These are phyloP conservation scores for Fraxinus albicans DNA, from an alignment of 305 asterid species.

Conservation along the genomic window DNA sequence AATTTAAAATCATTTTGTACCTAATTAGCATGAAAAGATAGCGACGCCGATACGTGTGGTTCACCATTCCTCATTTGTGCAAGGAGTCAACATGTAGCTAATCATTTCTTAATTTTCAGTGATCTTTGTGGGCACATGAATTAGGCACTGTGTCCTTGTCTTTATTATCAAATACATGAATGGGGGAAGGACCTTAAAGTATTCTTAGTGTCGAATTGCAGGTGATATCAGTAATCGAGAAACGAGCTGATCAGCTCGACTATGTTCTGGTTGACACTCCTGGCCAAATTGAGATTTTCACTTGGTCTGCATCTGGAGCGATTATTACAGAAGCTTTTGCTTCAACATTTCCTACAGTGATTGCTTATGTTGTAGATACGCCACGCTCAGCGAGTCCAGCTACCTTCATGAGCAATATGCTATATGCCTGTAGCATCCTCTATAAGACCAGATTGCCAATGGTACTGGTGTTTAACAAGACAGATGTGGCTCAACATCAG, in stretches of 20 bases:
- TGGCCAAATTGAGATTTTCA: conserved; percentile 93
- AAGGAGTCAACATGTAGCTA: neutral
- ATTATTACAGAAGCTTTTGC: conserved; percentile 95
- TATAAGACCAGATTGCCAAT: conserved; percentile 89
- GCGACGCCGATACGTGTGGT: neutral
- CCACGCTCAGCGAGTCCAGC: conserved; percentile 84
- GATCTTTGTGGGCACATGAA: neutral
- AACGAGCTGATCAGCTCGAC: conserved; percentile 84
- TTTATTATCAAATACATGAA: conserved; percentile 3
- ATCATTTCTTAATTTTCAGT: neutral
- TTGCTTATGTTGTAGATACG: conserved; percentile 86
- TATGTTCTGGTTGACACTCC: conserved; percentile 97
- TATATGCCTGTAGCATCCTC: conserved; percentile 93
- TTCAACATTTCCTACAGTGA: conserved; percentile 93
- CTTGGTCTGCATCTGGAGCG: conserved; percentile 98
- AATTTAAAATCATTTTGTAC: neutral
- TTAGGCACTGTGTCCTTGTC: neutral
- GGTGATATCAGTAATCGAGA: conserved; percentile 80
- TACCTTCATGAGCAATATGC: conserved; percentile 98
- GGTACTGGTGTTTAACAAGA: conserved; percentile 83
- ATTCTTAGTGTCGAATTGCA: conserved; percentile 29
- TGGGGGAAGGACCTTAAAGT: neutral
- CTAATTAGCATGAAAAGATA: neutral
- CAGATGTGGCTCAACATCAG: conserved; percentile 88
- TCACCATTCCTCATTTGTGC: neutral